These are phyloP conservation scores for Lasiodiplodia theobromae DNA, from an alignment of 2,329 filamentous ascomycete genomes.

Conservation along the genomic window DNA sequence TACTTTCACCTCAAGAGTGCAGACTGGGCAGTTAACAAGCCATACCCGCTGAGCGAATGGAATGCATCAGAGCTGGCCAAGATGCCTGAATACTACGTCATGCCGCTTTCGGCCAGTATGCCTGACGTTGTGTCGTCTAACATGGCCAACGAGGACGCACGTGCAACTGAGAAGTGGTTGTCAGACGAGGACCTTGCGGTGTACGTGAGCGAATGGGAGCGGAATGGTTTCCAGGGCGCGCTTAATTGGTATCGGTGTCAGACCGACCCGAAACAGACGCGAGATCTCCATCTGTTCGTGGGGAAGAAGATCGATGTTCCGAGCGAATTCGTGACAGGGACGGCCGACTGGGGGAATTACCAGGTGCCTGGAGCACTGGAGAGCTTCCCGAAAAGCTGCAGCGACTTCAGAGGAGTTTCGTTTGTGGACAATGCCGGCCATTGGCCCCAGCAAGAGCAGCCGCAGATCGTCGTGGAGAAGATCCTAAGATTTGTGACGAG, in stretches of 20 bases:
- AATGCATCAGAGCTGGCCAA: slow-evolving; percentile 63
- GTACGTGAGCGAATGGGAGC: slow-evolving; percentile 66
- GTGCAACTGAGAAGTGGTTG: slow-evolving; percentile 62
- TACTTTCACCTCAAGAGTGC: slow-evolving; percentile 74
- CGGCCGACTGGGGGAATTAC: slow-evolving; percentile 71
- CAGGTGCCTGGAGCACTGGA: slow-evolving; percentile 71
- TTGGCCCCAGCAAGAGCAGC: slow-evolving; percentile 74
- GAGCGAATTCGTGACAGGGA: slow-evolving; percentile 67
- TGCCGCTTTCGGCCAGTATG: slow-evolving; percentile 66
- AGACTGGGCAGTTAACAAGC: slow-evolving; percentile 63
- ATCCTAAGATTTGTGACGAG: slow-evolving; percentile 53
- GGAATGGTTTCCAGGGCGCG: slow-evolving; percentile 70
- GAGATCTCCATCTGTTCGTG: slow-evolving; percentile 65
- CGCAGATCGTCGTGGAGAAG: slow-evolving; percentile 59
- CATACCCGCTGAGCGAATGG: slow-evolving; percentile 63
- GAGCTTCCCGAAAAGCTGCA: slow-evolving; percentile 60
- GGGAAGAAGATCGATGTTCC: slow-evolving; percentile 69
- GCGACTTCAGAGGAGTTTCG: slow-evolving; percentile 59
- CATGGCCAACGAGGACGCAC: slow-evolving; percentile 61
- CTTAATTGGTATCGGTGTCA: slow-evolving; percentile 72
- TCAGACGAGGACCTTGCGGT: slow-evolving; percentile 63
- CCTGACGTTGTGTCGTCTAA: slow-evolving; percentile 62
- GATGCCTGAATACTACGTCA: slow-evolving; percentile 74
- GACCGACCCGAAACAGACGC: slow-evolving; percentile 57
- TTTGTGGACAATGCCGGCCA: slow-evolving; percentile 69